Evolutionary conservation across 345 rosid species (phyloP).

Genomic region (Hibiscus mutabilis): DNA sequence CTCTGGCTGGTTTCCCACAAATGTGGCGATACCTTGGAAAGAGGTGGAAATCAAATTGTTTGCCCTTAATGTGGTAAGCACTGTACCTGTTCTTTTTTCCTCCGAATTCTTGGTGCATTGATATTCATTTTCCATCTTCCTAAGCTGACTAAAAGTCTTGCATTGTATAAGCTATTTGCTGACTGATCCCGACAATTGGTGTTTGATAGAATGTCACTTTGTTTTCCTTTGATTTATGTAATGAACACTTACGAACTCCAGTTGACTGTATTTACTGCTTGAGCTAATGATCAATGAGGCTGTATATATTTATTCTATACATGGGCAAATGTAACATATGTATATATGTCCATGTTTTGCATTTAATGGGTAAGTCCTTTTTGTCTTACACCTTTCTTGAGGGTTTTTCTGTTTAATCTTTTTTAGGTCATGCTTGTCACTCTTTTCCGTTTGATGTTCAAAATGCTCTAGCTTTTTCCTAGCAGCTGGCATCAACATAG

Average conservation of each 20-base stretch:
- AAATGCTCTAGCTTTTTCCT: neutral
- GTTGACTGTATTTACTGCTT: neutral
- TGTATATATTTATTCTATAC: neutral
- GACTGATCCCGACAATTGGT: neutral
- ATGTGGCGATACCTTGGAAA: slow-evolving; percentile 57
- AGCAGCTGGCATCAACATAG: too few species aligned
- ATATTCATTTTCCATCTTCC: neutral
- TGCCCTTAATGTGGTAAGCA: slow-evolving; percentile 72
- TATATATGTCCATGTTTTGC: neutral
- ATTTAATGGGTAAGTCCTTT: neutral
- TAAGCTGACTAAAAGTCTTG: neutral
- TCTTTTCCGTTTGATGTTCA: neutral
- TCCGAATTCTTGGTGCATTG: neutral
- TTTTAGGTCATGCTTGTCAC: neutral
- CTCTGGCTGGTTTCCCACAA: slow-evolving; percentile 53
- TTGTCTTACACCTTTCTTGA: neutral
- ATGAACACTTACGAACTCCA: neutral
- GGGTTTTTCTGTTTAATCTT: neutral
- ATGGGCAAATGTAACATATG: neutral
- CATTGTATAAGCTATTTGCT: neutral
- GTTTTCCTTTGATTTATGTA: neutral
- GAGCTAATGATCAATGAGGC: neutral
- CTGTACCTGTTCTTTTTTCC: neutral
- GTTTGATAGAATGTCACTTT: neutral
- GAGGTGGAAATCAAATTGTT: slow-evolving; percentile 81